Evolutionary conservation across 2,329 filamentous ascomycete species (phyloP).

Genomic region (Cordyceps sp.): DNA sequence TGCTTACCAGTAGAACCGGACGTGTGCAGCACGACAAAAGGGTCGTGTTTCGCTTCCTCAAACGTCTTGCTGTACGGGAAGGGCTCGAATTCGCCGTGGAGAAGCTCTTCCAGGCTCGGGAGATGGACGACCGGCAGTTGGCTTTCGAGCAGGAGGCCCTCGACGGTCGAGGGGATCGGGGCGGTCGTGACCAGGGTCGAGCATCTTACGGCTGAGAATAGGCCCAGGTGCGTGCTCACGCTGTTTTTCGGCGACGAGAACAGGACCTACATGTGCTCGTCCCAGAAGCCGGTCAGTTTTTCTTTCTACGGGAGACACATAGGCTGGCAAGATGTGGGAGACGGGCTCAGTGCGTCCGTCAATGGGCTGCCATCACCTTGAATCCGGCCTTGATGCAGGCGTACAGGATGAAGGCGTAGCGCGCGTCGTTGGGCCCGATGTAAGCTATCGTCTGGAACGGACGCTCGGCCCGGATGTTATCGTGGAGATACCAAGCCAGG

Average conservation of each 20-base stretch:
- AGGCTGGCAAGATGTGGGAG: too few species aligned
- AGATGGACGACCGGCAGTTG: background rate
- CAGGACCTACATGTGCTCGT: too few species aligned
- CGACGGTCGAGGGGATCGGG: background rate
- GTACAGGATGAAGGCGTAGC: constrained; percentile 3
- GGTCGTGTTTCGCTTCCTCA: constrained; percentile 2
- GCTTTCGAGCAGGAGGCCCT: background rate
- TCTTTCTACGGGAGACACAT: too few species aligned
- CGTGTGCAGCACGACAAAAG: constrained; percentile 4
- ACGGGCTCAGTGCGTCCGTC: too few species aligned
- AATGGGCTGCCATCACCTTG: too few species aligned
- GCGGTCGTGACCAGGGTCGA: background rate
- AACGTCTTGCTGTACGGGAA: constrained; percentile 3
- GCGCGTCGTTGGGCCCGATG: constrained; percentile 3
- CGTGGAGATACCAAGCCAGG: background rate
- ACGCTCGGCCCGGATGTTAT: background rate
- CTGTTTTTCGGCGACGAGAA: constrained; percentile 5
- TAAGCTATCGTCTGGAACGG: background rate
- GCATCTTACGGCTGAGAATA: background rate
- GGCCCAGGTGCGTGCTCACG: background rate
- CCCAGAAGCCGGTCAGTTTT: too few species aligned
- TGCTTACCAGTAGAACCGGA: constrained; percentile 4
- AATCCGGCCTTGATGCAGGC: constrained; percentile 4
- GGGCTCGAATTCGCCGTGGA: background rate
- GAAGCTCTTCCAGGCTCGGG: background rate